Percentiles rank a stretch among this genome's conserved stretches.
These are phyloP conservation scores for Colletotrichum trifolii DNA, from an alignment of 2,329 filamentous ascomycete genomes.

Conservation along the genomic window DNA sequence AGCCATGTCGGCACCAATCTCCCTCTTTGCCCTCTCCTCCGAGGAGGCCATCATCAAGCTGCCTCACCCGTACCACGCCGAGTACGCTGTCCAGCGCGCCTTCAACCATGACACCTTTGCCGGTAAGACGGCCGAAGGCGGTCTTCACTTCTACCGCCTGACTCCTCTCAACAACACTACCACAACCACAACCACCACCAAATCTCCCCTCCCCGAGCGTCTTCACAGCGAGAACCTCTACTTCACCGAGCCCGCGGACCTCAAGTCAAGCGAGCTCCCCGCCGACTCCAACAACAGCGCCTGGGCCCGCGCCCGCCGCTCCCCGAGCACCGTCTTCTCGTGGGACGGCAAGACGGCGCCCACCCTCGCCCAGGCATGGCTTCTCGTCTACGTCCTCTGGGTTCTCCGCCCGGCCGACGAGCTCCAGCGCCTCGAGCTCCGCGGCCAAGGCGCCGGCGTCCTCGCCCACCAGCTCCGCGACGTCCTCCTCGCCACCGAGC, in stretches of 20 bases:
- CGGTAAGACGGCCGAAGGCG: constrained; percentile 36
- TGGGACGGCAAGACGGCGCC: constrained; percentile 57
- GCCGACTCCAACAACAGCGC: constrained; percentile 64
- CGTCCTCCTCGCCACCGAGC: constrained; percentile 61
- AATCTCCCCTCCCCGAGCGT: constrained; percentile 44
- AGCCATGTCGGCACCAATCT: constrained; percentile 42
- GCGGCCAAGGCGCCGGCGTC: constrained; percentile 49
- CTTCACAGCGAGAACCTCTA: constrained; percentile 51
- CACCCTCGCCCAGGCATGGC: constrained; percentile 63
- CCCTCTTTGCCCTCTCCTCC: constrained; percentile 43
- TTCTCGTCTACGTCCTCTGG: constrained; percentile 64
- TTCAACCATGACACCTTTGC: constrained; percentile 38
- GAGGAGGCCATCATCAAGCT: constrained; percentile 58
- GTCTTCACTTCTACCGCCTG: constrained; percentile 49
- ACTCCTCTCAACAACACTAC: constrained; percentile 42
- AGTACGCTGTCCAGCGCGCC: constrained; percentile 54
- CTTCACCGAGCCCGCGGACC: constrained; percentile 58
- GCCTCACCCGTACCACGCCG: constrained; percentile 60
- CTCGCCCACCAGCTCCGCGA: constrained; percentile 55
- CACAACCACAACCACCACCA: constrained; percentile 39
- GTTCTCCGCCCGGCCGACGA: constrained; percentile 61
- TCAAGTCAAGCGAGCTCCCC: constrained; percentile 62
- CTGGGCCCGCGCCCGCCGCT: constrained; percentile 67
- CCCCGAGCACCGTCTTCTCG: constrained; percentile 56
- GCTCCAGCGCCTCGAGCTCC: constrained; percentile 58